Evolutionary conservation across 179 eudicot genomes (phyloP), one percentile per base, ranked within the genome.

Genomic region (Corrigiola litoralis): DNA sequence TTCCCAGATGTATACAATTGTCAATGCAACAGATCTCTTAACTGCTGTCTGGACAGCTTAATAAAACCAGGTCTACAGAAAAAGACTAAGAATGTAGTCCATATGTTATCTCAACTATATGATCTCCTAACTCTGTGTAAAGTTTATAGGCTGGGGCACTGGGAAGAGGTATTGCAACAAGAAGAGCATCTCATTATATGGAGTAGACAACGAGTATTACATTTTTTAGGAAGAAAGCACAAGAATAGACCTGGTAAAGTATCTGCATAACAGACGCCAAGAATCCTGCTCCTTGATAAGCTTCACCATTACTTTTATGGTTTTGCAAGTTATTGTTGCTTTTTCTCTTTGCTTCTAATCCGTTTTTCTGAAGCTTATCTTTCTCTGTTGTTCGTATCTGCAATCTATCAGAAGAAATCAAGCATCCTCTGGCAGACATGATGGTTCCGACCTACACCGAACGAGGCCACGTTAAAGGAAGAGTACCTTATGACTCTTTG

Each of bases 391-490:
- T 66, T 48, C 49, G 64, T 48, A 37, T 33, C 9, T 66, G 38
- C 63, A 59, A 32, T 44, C 65, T 74, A 33, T 68, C 58, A 12
- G 76, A 63, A 47, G 82, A 63, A 55, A 38, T 71, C 75, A 76
- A 76, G 76, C 96, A 90, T 63, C 89, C 94, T 55, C 69, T 88
- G 25, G 85, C 86, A 41, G 97, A 90, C 46, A 86, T 61, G 42
- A 80, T 13, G 14, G 83, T 80, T 0, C 76, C 97, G 58, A 88
- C 60, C 96, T 90, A 64, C 74, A 75, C 11, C n/a, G 42, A n/a
- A 50, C 6, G 8, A 25, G 2, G 25, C 27, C 25, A 63, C 32
- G 24, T 2, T 18, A 16, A 14, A 33, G 6, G 6, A 4, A 4
- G 5, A 6, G 20, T 29, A 27, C n/a, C 53, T 9, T 2, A 11